Conservation (phyloP, 23 red algal species). For the Pyropia yezoensis region DNA sequence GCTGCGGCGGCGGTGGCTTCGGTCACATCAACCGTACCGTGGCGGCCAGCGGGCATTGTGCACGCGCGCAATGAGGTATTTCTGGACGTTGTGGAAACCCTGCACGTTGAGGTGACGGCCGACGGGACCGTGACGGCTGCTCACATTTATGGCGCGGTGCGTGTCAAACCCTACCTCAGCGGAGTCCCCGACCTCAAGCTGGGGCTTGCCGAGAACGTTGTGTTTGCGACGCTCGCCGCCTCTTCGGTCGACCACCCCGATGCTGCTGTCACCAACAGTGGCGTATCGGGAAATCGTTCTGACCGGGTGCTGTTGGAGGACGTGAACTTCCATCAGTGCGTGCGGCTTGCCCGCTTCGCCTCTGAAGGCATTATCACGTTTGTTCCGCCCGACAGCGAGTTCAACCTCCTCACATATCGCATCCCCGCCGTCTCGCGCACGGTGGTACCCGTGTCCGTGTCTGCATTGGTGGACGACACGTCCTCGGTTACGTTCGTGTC, state of each 20-base stretch:
- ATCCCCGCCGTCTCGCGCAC: conserved; percentile 57
- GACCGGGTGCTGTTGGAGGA: conserved; percentile 88
- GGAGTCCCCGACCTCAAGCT: conserved; percentile 95
- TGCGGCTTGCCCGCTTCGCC: conserved; percentile 81
- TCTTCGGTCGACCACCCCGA: not conserved
- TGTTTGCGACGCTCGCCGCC: conserved; percentile 61
- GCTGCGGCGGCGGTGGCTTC: conserved; percentile 38
- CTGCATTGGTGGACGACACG: no score
- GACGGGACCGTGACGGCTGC: conserved; percentile 66
- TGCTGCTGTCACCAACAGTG: not conserved
- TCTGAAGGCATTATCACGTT: conserved; percentile 83
- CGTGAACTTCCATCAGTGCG: conserved; percentile 99
- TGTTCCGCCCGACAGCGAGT: conserved; percentile 92
- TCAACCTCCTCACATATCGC: conserved; percentile 97
- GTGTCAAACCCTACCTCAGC: conserved; percentile 86
- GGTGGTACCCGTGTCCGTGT: conserved; percentile 43
- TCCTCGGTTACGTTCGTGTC: conserved; percentile 26
- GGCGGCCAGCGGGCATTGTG: conserved; percentile 86
- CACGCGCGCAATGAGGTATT: conserved; percentile 96
- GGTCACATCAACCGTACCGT: conserved; percentile 86
- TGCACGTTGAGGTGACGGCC: conserved; percentile 75
- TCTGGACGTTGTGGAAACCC: conserved; percentile 93
- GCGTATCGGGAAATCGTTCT: not conserved
- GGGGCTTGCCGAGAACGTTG: conserved; percentile 84
- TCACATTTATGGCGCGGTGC: conserved; percentile 67